Base-by-base conservation (phyloP, 352 stramenopile genomes). In the Globisporangium acanthophoron region DNA sequence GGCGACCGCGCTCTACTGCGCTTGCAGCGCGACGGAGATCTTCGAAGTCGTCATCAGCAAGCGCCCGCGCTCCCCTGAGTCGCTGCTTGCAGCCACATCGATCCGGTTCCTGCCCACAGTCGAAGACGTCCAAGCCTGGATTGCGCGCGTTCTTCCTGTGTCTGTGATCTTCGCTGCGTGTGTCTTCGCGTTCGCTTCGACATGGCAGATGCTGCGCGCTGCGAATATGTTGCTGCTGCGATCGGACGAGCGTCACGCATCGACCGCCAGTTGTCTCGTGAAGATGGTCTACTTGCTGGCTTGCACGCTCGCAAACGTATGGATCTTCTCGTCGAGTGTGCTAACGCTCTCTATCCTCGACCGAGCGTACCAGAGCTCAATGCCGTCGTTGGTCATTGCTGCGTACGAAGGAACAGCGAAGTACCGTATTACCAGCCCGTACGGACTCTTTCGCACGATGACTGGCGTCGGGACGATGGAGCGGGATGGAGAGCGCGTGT, bases 361-460 rank as follows among this genome's bases (percentile, higher is more conserved):
- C 31, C 61, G 66, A 6, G 60, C 70, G 7, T 73, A 69, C 62
- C 70, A 76, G 58, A 53, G 65, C 18, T 69, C 63, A 24, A 40
- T 80, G 55, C 67, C 72, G 13, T 33, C 61, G 11, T 71, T 75
- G 48, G 37, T 70, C 13, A 40, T 54, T 9, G 61, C 61, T 3
- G 57, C 51, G 5, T 82, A 85, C 56, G 48, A 60, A 24, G 51
- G 55, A 16, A 73, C 70, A 0, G 65, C 63, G 8, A 59, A 61
- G 5, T 82, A 71, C 52, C 69, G 73, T 3, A 29, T 89, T 41
- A 80, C 72, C 0, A 79, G 80, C 51, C 68, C 78, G 1, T 97
- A 97, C 59, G 91, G 91, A 8, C 71, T 97, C 9, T 97, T 97
- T 60, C 73, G 90, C 5, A 70, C 69, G 18, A 97, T 97, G 85